A percentile compares a stretch with the other conserved stretches of the same genome.
These are phyloP conservation scores for Fusarium abutilonis DNA, from an alignment of 2,329 filamentous ascomycete species.

Conservation along the genomic window DNA sequence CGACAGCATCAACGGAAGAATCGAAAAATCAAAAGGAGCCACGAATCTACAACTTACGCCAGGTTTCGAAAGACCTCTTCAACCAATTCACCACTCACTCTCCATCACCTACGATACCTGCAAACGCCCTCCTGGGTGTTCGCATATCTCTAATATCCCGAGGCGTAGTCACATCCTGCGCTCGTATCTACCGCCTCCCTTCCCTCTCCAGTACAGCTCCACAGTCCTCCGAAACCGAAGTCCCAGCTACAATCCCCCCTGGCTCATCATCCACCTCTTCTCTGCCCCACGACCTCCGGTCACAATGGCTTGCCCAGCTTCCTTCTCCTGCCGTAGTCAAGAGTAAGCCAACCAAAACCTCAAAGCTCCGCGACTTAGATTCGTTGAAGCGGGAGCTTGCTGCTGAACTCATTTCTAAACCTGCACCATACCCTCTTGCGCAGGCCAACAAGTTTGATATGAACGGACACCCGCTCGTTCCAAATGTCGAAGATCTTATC, in stretches of 20 bases:
- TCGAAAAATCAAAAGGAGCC: constrained; percentile 3
- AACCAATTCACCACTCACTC: constrained; percentile 40
- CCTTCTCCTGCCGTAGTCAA: constrained; percentile 35
- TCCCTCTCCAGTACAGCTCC: constrained; percentile 40
- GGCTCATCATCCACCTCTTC: constrained; percentile 21
- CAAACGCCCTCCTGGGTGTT: constrained; percentile 65
- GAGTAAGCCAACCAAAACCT: constrained; percentile 24
- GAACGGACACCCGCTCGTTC: constrained; percentile 72
- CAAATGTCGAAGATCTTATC: constrained; percentile 77
- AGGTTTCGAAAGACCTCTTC: constrained; percentile 48
- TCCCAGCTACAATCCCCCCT: constrained; percentile 57
- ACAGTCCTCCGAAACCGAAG: constrained; percentile 53
- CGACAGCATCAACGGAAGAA: constrained; percentile 1
- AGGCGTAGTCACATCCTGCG: constrained; percentile 75
- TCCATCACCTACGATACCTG: constrained; percentile 43
- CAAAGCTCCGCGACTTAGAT: constrained; percentile 46
- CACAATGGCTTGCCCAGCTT: constrained; percentile 75
- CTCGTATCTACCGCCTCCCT: constrained; percentile 87
- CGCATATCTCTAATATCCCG: constrained; percentile 73
- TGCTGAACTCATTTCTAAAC: constrained; percentile 58
- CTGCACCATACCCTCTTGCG: constrained; percentile 47
- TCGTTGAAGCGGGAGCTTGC: constrained; percentile 58
- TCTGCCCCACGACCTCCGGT: constrained; percentile 64
- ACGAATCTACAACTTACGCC: constrained; percentile 35
- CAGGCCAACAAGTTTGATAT: constrained; percentile 52